Conservation (phyloP, 2,329 filamentous ascomycete genomes). For the Nemania diffusa region DNA sequence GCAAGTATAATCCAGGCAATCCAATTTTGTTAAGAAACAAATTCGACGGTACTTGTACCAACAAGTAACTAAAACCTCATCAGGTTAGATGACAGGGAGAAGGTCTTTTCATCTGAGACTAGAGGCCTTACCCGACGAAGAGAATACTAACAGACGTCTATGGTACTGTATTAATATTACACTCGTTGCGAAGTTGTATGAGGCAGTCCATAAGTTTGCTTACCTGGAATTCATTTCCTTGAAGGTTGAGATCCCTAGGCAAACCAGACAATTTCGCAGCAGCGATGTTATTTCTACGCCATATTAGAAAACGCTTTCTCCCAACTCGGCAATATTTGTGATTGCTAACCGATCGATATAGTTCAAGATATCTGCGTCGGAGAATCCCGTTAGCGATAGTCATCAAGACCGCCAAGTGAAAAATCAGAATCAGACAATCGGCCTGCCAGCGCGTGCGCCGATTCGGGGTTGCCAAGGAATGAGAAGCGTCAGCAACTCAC, state of each 20-base stretch:
- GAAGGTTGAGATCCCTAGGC: constrained; percentile 50
- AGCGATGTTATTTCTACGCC: constrained; percentile 64
- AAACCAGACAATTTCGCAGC: constrained; percentile 63
- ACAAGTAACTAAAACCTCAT: constrained; percentile 52
- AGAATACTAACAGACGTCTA: constrained; percentile 62
- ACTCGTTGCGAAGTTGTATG: not conserved
- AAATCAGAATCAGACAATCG: not conserved
- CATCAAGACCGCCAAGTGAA: not conserved
- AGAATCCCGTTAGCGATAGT: constrained; percentile 23
- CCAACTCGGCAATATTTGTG: not conserved
- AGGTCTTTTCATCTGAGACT: not conserved
- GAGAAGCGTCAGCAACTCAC: constrained; percentile 35
- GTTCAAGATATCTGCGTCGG: constrained; percentile 41
- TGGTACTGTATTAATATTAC: constrained; percentile 27
- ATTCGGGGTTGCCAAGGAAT: not conserved
- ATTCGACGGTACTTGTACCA: constrained; percentile 64
- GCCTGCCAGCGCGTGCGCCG: too few species aligned
- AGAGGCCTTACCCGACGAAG: constrained; percentile 57
- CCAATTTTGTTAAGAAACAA: constrained; percentile 62
- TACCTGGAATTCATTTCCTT: constrained; percentile 52
- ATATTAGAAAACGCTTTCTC: constrained; percentile 25
- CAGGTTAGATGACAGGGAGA: constrained; percentile 7
- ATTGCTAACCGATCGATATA: constrained; percentile 45
- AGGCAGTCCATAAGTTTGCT: not conserved
- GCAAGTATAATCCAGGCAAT: constrained; percentile 59